Percentiles rank a stretch among this genome's conserved stretches.
These are phyloP conservation scores for Clavariopsis aquatica DNA, from an alignment of 495 filamentous ascomycete species.

Conservation along the genomic window DNA sequence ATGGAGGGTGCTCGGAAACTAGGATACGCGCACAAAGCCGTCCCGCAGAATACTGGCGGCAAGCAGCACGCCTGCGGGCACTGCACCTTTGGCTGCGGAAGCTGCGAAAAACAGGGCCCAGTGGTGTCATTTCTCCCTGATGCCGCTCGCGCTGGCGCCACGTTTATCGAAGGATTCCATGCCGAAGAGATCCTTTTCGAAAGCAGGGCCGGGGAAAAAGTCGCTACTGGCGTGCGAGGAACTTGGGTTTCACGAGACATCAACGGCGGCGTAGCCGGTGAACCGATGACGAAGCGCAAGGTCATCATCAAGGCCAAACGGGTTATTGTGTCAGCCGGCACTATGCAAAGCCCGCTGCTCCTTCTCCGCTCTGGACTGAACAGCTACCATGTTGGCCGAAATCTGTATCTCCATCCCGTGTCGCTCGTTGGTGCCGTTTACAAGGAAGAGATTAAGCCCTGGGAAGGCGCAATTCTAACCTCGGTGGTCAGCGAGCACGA, in stretches of 20 bases:
- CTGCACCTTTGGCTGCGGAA: constrained; percentile 75
- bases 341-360: constrained; percentile 73
- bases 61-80: constrained; percentile 74
- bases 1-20: constrained; percentile 75
- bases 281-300: constrained; percentile 53
- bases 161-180: constrained; percentile 76
- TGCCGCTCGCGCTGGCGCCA: constrained; percentile 70
- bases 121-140: constrained; percentile 75
- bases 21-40: constrained; percentile 67
- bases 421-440: constrained; percentile 61
- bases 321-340: constrained; percentile 74
- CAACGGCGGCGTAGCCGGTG: constrained; percentile 56
- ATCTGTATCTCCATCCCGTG: constrained; percentile 81
- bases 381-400: constrained; percentile 80
- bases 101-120: constrained; percentile 74
- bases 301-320: constrained; percentile 77
- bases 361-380: constrained; percentile 71
- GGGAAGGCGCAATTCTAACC: constrained; percentile 81
- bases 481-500: constrained; percentile 75
- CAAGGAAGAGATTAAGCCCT: constrained; percentile 66
- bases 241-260: constrained; percentile 71
- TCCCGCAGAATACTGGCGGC: constrained; percentile 78
- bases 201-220: constrained; percentile 54
- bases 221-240: constrained; percentile 68
- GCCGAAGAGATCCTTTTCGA: constrained; percentile 69